phyloP scores from a whole-genome alignment of 2,329 filamentous ascomycete species.

The Scolecobasidium constrictum region DNA sequence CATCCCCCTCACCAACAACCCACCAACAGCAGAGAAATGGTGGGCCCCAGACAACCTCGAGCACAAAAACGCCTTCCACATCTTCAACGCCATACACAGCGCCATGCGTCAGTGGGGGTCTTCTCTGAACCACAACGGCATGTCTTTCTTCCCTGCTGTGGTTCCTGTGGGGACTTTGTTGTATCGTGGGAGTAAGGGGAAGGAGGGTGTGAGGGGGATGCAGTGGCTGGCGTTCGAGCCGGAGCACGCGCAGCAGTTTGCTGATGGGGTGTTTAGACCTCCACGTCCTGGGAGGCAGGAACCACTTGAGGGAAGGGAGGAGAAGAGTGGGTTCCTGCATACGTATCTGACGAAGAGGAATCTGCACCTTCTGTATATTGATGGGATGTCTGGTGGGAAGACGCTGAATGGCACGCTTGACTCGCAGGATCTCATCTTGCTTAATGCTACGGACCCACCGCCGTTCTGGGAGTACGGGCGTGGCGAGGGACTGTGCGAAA shows the following conservation, averaged over 20 bases:
- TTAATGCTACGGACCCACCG: slow-evolving; percentile 22
- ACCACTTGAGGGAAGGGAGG: not conserved
- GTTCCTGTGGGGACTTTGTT: slow-evolving; percentile 54
- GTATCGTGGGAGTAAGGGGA: slow-evolving; percentile 50
- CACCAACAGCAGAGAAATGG: too few species aligned
- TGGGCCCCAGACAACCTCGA: too few species aligned
- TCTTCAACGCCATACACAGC: slow-evolving; percentile 64
- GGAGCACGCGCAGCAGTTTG: slow-evolving; percentile 61
- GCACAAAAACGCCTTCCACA: slow-evolving; percentile 51
- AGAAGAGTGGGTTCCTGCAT: slow-evolving; percentile 48
- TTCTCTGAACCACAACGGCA: slow-evolving; percentile 63
- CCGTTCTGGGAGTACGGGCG: slow-evolving; percentile 40
- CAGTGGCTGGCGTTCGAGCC: slow-evolving; percentile 72
- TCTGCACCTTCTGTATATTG: slow-evolving; percentile 54
- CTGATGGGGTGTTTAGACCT: slow-evolving; percentile 18
- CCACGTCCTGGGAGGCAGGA: not conserved
- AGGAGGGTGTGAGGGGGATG: slow-evolving; percentile 38
- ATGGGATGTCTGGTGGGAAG: slow-evolving; percentile 61
- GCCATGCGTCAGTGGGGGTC: slow-evolving; percentile 67
- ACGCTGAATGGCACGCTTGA: slow-evolving; percentile 55
- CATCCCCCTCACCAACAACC: too few species aligned
- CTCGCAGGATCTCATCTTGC: slow-evolving; percentile 52
- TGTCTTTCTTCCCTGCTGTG: slow-evolving; percentile 57
- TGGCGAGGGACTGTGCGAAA: slow-evolving; percentile 44
- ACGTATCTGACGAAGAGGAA: slow-evolving; percentile 50